phyloP scores from a whole-genome alignment of 176 grass and related monocot genomes.

The Tillandsia leiboldiana region DNA sequence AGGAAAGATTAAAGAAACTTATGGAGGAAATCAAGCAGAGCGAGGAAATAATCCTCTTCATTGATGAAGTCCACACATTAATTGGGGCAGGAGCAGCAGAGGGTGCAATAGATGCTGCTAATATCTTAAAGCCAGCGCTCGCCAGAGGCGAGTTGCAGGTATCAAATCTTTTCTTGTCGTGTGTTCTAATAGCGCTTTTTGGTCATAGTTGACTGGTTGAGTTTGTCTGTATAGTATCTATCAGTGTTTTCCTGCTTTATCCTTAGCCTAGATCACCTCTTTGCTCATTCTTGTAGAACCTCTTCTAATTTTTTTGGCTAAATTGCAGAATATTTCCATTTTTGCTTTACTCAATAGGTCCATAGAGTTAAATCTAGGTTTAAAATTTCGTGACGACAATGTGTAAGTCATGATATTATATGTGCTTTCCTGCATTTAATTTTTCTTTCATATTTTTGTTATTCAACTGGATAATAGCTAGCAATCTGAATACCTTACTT shows the following conservation, averaged over 20 bases:
- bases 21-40: conserved; percentile 99
- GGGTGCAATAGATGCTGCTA: conserved; percentile 94
- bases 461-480: background rate
- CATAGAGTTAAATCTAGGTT: too few relatives aligned
- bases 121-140: conserved; percentile 87
- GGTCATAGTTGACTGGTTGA: background rate
- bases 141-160: conserved; percentile 96
- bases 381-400: too few relatives aligned
- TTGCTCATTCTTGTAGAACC: background rate
- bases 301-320: too few relatives aligned
- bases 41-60: conserved; percentile 93
- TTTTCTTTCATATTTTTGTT: too few relatives aligned
- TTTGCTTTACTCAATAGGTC: too few relatives aligned
- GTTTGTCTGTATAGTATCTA: background rate
- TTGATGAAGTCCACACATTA: conserved; percentile 94
- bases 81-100: conserved; percentile 92
- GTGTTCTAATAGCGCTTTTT: background rate
- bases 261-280: background rate
- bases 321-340: too few relatives aligned
- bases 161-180: background rate
- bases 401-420: too few relatives aligned
- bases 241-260: background rate
- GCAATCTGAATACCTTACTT: background rate
- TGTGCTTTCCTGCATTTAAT: too few relatives aligned
- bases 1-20: conserved; percentile 92